A percentile compares a stretch with the other conserved stretches of the same genome.
Conservation (phyloP, 495 filamentous ascomycete genomes). For the Trichoderma gamsii region DNA sequence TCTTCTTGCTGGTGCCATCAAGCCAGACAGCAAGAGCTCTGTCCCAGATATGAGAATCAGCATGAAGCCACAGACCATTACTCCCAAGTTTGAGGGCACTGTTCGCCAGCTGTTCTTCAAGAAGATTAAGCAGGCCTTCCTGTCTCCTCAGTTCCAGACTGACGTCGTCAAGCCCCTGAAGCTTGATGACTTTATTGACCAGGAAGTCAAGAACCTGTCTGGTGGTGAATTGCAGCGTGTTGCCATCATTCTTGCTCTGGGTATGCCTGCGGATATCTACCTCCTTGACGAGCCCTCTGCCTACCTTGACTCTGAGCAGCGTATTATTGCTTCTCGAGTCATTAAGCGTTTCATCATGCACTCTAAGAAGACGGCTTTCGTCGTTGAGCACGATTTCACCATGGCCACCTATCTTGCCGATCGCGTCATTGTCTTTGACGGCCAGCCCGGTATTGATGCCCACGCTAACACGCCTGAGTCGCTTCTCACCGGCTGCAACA, state of each 20-base stretch:
- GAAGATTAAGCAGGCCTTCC: conserved; percentile 94
- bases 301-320: conserved; percentile 97
- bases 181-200: conserved; percentile 97
- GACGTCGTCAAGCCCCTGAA: conserved; percentile 98
- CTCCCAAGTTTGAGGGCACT: conserved; percentile 93
- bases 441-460: conserved; percentile 79
- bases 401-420: conserved; percentile 97
- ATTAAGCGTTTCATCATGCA: conserved; percentile 99
- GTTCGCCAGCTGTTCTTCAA: conserved; percentile 68
- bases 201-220: conserved; percentile 97
- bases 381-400: conserved; percentile 99
- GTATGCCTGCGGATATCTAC: conserved; percentile 95
- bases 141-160: conserved; percentile 96
- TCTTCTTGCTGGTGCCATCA: conserved; percentile 85
- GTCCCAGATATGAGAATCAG: conserved; percentile 92
- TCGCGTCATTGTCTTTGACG: conserved; percentile 97
- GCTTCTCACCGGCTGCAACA: conserved; percentile 92
- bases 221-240: conserved; percentile 99
- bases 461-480: conserved; percentile 86
- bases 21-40: conserved; percentile 70
- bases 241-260: conserved; percentile 91
- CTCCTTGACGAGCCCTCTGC: conserved; percentile 94
- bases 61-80: conserved; percentile 99
- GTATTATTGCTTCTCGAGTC: conserved; percentile 92
- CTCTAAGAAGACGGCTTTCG: conserved; percentile 97